phyloP scores from a whole-genome alignment of 805 yeast species.

The Pichia pseudocactophila region DNA sequence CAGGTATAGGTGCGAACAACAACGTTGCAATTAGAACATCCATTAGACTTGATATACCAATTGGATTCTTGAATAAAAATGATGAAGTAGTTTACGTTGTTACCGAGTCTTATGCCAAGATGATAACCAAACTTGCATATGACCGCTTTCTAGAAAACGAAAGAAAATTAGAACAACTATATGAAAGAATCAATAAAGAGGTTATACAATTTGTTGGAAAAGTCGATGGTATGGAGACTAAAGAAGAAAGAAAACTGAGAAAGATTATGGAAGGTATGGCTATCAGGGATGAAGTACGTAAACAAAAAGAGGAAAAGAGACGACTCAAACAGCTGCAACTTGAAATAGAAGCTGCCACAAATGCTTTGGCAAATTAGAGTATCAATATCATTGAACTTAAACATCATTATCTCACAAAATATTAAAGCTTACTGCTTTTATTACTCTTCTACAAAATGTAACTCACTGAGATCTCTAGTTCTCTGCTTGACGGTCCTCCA shows the following conservation, averaged over 20 bases:
- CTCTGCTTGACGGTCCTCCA: conserved; percentile 18
- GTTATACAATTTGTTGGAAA: conserved; percentile 6
- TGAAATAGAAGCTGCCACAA: neutral
- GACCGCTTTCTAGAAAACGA: conserved; percentile 63
- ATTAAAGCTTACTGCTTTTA: conserved; percentile 3
- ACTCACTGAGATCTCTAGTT: conserved; percentile 12
- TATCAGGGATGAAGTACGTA: conserved; percentile 18
- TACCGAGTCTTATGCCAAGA: conserved; percentile 37
- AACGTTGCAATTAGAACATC: conserved; percentile 73
- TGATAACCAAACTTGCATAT: conserved; percentile 45
- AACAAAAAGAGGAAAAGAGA: conserved; percentile 13
- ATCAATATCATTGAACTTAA: too few species aligned
- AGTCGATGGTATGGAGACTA: conserved; percentile 32
- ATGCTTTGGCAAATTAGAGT: too few species aligned
- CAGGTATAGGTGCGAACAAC: conserved; percentile 74
- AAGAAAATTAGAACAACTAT: conserved; percentile 43
- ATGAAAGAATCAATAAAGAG: conserved; percentile 33
- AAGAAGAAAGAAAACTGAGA: conserved; percentile 48
- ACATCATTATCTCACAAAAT: neutral
- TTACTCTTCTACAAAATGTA: conserved; percentile 12
- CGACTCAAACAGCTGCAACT: conserved; percentile 1
- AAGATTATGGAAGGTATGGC: conserved; percentile 45
- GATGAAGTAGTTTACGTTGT: conserved; percentile 36
- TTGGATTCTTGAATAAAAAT: conserved; percentile 42
- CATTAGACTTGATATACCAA: conserved; percentile 67